Base-by-base conservation (phyloP, 805 yeast species). In the Ogataea glucozyma region DNA sequence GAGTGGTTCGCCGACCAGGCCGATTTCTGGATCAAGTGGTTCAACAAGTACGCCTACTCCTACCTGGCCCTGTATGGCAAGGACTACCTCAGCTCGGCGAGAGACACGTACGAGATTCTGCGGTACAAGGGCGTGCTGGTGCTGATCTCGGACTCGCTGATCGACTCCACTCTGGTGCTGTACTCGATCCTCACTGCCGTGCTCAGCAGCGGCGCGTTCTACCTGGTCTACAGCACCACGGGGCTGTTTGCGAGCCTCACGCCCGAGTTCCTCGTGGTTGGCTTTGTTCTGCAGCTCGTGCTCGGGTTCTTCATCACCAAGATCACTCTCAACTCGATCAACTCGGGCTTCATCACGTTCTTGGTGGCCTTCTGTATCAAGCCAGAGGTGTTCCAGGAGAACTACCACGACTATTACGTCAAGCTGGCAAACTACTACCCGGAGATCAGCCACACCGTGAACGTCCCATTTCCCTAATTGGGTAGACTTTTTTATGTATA, bases 21-120 rank as follows among this genome's bases (percentile, higher is more conserved):
- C 17, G 66, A 62, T 43, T 58, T 54, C 36, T 62, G 66, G 66
- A 85, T 86, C 17, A 74, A 81, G 46, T 89, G 87, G 72, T 89
- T 90, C 70, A 88, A 90, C 66, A 91, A 85, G 60, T 90, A 88
- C 60, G 95, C 97, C 6, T 87, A 85, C 61, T 83, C 93, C 21
- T 88, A 83, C 57, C 72, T 90, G 54, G 95, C 97, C 0, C 72
- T 90, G 18, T 91, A 88, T 64, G 97, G 97, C 35, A 81, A 82
- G 53, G 72, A 79, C 26, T 91, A 89, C 58, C 57, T 86, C 37
- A 69, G 72, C 21, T 81, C 95, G 1, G 90, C 96, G 1, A 84
- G 76, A 54, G 91, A 87, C 46, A 85, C 97, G 0, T 84, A 89
- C 79, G 78, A 79, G 54, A 72, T 90, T 64, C 63, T 90, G 52